These are phyloP conservation scores for Populus hybrid DNA, from an alignment of 441 rosid genomes.

Conservation along the genomic window DNA sequence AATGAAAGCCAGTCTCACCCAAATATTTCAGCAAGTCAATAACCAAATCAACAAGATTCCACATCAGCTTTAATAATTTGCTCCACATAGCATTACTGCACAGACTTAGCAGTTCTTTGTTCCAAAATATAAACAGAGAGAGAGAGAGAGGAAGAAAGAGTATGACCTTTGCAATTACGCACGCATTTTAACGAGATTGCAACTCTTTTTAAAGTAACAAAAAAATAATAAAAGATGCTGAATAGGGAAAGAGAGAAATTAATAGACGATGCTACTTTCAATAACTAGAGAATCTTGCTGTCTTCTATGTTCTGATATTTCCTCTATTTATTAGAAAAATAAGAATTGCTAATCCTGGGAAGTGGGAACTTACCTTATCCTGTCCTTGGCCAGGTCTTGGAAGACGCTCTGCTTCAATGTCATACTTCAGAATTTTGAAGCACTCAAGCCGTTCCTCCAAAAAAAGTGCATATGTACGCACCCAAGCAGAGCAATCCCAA, in stretches of 20 bases:
- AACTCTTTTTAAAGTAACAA: background rate
- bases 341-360: background rate
- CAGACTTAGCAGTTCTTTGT: background rate
- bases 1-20: background rate
- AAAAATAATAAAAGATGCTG: background rate
- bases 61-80: background rate
- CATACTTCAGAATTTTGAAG: slow-evolving; percentile 83
- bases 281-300: background rate
- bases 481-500: slow-evolving; percentile 99
- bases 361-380: slow-evolving; percentile 57
- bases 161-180: background rate
- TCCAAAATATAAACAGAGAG: background rate
- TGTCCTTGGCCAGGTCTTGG: slow-evolving; percentile 74
- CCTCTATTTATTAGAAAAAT: background rate
- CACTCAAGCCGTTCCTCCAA: slow-evolving; percentile 97
- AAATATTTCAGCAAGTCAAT: slow-evolving; percentile 6
- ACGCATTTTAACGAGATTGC: background rate
- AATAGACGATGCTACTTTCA: background rate
- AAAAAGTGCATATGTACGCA: slow-evolving; percentile 90
- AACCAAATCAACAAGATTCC: slow-evolving; percentile 2
- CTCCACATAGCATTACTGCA: background rate
- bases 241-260: background rate
- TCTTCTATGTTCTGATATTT: slow-evolving; percentile 5
- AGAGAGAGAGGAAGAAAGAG: background rate
- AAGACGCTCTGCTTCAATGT: slow-evolving; percentile 86